A percentile compares a stretch with the other conserved stretches of the same genome.
Conservation (phyloP, 2,329 filamentous ascomycete species). For the Aureobasidium sp. region DNA sequence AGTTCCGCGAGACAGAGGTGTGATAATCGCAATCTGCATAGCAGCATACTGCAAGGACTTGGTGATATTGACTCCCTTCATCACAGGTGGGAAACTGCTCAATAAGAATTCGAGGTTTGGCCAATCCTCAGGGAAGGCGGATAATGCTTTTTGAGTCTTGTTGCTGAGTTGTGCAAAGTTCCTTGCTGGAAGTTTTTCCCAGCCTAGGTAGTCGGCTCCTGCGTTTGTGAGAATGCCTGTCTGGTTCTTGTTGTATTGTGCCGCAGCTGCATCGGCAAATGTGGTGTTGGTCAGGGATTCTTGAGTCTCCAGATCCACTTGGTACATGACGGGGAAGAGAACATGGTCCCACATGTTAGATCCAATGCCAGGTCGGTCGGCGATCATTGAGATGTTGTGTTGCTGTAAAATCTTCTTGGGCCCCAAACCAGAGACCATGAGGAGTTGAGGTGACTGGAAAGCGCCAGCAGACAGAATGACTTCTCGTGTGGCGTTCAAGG, state of each 20-base stretch:
- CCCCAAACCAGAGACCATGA: slow-evolving; percentile 21
- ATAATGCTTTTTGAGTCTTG: slow-evolving; percentile 15
- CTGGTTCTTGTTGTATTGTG: slow-evolving; percentile 14
- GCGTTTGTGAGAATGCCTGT: slow-evolving; percentile 19
- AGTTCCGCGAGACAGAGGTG: background rate
- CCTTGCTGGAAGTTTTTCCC: slow-evolving; percentile 21
- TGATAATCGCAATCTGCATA: background rate
- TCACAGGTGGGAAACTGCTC: background rate
- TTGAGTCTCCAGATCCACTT: slow-evolving; percentile 17
- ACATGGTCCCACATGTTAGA: slow-evolving; percentile 24
- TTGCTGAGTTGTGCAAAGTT: slow-evolving; percentile 7
- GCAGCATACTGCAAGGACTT: background rate
- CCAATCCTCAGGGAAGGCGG: slow-evolving; percentile 26
- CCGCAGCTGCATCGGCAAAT: slow-evolving; percentile 12
- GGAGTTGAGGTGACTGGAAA: slow-evolving; percentile 18
- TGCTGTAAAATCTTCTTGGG: slow-evolving; percentile 25
- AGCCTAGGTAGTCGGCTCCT: slow-evolving; percentile 17
- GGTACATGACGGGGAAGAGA: slow-evolving; percentile 28
- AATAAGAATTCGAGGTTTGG: slow-evolving; percentile 23
- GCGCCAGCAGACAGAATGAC: slow-evolving; percentile 24
- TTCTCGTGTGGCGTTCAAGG: slow-evolving; percentile 31
- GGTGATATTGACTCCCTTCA: background rate
- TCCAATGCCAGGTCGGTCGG: slow-evolving; percentile 22
- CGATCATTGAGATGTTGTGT: slow-evolving; percentile 22
- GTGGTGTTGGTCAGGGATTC: slow-evolving; percentile 11